Conservation (phyloP, 768 basidiomycete genomes). For the Hygrocybe punicea region DNA sequence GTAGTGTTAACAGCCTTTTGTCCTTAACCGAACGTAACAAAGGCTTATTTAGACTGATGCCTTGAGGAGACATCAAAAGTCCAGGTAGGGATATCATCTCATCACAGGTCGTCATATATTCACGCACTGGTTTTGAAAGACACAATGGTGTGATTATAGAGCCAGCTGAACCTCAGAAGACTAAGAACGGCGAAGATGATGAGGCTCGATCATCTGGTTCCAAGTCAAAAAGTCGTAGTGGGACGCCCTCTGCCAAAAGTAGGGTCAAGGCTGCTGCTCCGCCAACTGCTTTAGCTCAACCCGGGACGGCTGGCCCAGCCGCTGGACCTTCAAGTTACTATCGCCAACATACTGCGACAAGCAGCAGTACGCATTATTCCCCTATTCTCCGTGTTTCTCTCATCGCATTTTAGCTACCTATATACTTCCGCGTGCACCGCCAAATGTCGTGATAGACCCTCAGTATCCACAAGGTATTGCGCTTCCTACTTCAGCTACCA, state of each 20-base stretch:
- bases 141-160: constrained; percentile 70
- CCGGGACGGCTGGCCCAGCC: constrained; percentile 28
- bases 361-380: constrained; percentile 34
- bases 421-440: background rate
- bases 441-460: constrained; percentile 32
- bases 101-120: background rate
- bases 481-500: constrained; percentile 54
- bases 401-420: background rate
- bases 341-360: constrained; percentile 55
- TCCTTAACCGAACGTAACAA: constrained; percentile 14
- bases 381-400: constrained; percentile 2
- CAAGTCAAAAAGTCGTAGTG: constrained; percentile 49
- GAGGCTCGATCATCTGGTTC: constrained; percentile 36
- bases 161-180: constrained; percentile 32
- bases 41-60: constrained; percentile 63
- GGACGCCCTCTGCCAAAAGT: constrained; percentile 45
- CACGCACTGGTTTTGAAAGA: constrained; percentile 31
- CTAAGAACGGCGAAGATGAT: constrained; percentile 32
- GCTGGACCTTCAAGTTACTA: constrained; percentile 58
- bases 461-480: constrained; percentile 41
- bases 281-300: constrained; percentile 25
- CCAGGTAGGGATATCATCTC: constrained; percentile 47
- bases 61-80: constrained; percentile 74
- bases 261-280: constrained; percentile 32
- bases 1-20: constrained; percentile 25